These are phyloP conservation scores for Albugo candida DNA, from an alignment of 352 stramenopile genomes.

Conservation along the genomic window DNA sequence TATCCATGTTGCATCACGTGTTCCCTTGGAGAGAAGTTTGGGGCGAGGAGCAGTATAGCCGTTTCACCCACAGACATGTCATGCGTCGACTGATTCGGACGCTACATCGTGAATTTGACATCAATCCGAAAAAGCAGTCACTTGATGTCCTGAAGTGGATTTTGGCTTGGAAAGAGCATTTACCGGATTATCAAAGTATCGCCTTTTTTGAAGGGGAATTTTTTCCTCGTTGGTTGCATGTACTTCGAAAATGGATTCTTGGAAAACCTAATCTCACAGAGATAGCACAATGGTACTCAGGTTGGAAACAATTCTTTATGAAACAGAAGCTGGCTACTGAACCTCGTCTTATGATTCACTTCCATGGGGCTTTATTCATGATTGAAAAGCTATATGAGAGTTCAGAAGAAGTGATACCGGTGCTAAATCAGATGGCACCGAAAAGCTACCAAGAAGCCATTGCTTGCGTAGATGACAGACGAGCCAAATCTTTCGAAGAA, in stretches of 20 bases:
- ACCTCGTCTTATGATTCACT: slow-evolving; percentile 47
- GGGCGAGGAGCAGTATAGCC: slow-evolving; percentile 57
- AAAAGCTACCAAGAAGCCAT: slow-evolving; percentile 62
- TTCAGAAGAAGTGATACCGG: slow-evolving; percentile 13
- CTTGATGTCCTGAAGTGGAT: slow-evolving; percentile 49
- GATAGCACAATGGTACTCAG: slow-evolving; percentile 63
- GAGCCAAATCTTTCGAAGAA: background rate
- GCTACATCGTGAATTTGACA: slow-evolving; percentile 61
- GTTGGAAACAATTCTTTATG: slow-evolving; percentile 70
- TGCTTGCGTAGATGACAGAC: slow-evolving; percentile 1
- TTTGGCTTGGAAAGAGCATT: slow-evolving; percentile 40
- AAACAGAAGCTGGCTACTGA: slow-evolving; percentile 33
- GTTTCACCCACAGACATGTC: slow-evolving; percentile 70
- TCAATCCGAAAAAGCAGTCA: slow-evolving; percentile 55
- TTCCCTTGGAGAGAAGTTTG: slow-evolving; percentile 51
- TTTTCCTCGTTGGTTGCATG: slow-evolving; percentile 79
- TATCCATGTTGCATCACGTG: slow-evolving; percentile 36
- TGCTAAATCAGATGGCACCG: slow-evolving; percentile 27
- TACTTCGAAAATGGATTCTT: slow-evolving; percentile 60
- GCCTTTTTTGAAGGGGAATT: slow-evolving; percentile 81
- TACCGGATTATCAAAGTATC: slow-evolving; percentile 56
- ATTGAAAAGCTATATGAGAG: slow-evolving; percentile 17
- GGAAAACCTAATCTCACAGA: slow-evolving; percentile 28
- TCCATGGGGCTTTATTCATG: slow-evolving; percentile 51
- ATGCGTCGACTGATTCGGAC: slow-evolving; percentile 50